These are phyloP conservation scores for Inonotus hispidus DNA, from an alignment of 1,284 basidiomycete genomes.

Conservation along the genomic window DNA sequence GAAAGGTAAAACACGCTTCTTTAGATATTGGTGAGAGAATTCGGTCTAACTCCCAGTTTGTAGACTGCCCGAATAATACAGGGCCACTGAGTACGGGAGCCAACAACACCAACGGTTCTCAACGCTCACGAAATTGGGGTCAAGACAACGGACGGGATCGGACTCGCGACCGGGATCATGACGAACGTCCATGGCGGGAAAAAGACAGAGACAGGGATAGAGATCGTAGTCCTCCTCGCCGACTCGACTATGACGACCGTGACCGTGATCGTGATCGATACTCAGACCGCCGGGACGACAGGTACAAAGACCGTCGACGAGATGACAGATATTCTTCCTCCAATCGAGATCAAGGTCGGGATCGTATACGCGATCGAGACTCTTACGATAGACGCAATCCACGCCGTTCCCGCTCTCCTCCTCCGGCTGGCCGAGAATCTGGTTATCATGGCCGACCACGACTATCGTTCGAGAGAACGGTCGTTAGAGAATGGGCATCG, in stretches of 20 bases:
- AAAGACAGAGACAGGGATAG: constrained; percentile 21
- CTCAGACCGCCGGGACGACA: constrained; percentile 22
- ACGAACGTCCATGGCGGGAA: constrained; percentile 19
- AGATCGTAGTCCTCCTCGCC: constrained; percentile 6
- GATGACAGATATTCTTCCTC: constrained; percentile 17
- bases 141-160: constrained; percentile 34
- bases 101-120: constrained; percentile 38
- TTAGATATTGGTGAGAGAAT: not conserved
- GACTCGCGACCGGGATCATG: too few species aligned
- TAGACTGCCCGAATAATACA: constrained; percentile 74
- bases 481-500: constrained; percentile 29
- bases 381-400: constrained; percentile 15
- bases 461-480: constrained; percentile 40
- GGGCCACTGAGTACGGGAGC: constrained; percentile 37
- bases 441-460: constrained; percentile 18
- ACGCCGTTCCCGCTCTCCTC: constrained; percentile 29
- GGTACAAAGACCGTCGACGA: constrained; percentile 18
- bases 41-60: not conserved
- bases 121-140: constrained; percentile 38
- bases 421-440: constrained; percentile 21
- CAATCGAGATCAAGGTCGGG: constrained; percentile 19
- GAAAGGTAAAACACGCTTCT: constrained; percentile 51
- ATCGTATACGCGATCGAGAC: constrained; percentile 17
- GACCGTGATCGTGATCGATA: constrained; percentile 20
- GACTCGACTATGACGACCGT: constrained; percentile 22